A percentile compares a stretch with the other conserved stretches of the same genome.
Conservation (phyloP, 2,329 filamentous ascomycete genomes). For the Aspergillus sp. region DNA sequence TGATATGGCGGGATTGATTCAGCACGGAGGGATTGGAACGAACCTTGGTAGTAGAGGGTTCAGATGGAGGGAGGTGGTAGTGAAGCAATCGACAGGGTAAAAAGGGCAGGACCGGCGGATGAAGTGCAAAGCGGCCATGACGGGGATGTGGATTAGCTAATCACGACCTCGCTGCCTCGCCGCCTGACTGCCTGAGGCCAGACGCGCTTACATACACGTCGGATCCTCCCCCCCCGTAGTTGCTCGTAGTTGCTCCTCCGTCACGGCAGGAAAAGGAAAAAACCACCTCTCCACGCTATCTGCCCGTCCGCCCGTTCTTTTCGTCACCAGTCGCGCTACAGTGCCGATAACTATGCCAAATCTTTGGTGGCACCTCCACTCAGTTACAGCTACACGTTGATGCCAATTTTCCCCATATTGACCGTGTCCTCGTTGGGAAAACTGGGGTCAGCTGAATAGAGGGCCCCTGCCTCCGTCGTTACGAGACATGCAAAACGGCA, state of each 20-base stretch:
- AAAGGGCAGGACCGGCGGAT: constrained; percentile 12
- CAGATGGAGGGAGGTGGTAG: background rate
- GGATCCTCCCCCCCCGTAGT: constrained; percentile 1
- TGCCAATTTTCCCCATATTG: constrained; percentile 35
- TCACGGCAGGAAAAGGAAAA: constrained; percentile 43
- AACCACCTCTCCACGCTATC: constrained; percentile 42
- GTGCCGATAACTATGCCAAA: constrained; percentile 48
- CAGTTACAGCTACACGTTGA: constrained; percentile 40
- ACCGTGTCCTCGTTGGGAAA: constrained; percentile 44
- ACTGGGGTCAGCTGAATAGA: constrained; percentile 43
- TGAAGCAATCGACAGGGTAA: background rate
- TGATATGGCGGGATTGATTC: background rate
- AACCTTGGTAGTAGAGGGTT: constrained; percentile 27
- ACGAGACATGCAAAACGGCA: constrained; percentile 50
- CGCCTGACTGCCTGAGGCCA: background rate
- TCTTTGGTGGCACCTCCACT: constrained; percentile 34
- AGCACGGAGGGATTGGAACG: constrained; percentile 7
- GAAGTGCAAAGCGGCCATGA: background rate
- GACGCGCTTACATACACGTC: constrained; percentile 33
- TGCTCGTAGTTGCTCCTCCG: constrained; percentile 12
- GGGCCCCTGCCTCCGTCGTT: constrained; percentile 43
- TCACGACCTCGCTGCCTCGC: no score
- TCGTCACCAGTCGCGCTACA: constrained; percentile 38
- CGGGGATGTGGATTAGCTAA: constrained; percentile 1
- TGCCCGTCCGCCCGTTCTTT: constrained; percentile 31